Percentiles rank a stretch among this genome's conserved stretches.
These are phyloP conservation scores for Penicillium sp. DNA, from an alignment of 2,329 filamentous ascomycete species.

Conservation along the genomic window DNA sequence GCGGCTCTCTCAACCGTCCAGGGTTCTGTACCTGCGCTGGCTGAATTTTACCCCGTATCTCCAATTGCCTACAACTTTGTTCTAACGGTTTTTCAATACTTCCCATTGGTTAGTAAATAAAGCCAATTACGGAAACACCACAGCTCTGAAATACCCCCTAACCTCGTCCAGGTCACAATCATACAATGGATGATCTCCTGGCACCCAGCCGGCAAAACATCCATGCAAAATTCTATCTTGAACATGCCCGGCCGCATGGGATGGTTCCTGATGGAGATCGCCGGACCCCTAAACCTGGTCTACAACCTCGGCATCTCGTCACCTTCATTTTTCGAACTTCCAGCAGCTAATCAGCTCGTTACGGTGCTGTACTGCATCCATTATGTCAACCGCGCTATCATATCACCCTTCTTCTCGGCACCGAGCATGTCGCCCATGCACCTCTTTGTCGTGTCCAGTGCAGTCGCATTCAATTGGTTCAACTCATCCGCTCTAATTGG, in stretches of 20 bases:
- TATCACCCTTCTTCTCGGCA: slow-evolving; percentile 77
- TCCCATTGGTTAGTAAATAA: slow-evolving; percentile 44
- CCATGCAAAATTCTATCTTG: slow-evolving; percentile 64
- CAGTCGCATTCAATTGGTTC: slow-evolving; percentile 73
- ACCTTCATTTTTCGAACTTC: slow-evolving; percentile 50
- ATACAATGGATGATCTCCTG: slow-evolving; percentile 77
- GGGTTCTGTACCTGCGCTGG: slow-evolving; percentile 29
- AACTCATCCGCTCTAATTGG: slow-evolving; percentile 79
- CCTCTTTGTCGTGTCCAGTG: slow-evolving; percentile 66
- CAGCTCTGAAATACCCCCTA: not conserved
- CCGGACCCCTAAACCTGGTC: slow-evolving; percentile 75
- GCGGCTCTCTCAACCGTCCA: slow-evolving; percentile 25
- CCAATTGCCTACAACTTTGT: slow-evolving; percentile 43
- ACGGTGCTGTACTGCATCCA: slow-evolving; percentile 68
- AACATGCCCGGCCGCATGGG: slow-evolving; percentile 89
- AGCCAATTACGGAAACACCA: not conserved
- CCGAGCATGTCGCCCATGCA: slow-evolving; percentile 94
- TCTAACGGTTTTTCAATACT: slow-evolving; percentile 47
- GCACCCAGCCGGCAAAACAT: slow-evolving; percentile 94
- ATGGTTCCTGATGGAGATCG: slow-evolving; percentile 87
- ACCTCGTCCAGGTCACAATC: slow-evolving; percentile 70
- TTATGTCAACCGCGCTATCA: slow-evolving; percentile 85
- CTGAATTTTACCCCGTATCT: slow-evolving; percentile 43
- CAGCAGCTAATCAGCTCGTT: slow-evolving; percentile 41
- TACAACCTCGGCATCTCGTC: slow-evolving; percentile 74